phyloP scores from a whole-genome alignment of 768 basidiomycete species.

The Dentipellis sp. region DNA sequence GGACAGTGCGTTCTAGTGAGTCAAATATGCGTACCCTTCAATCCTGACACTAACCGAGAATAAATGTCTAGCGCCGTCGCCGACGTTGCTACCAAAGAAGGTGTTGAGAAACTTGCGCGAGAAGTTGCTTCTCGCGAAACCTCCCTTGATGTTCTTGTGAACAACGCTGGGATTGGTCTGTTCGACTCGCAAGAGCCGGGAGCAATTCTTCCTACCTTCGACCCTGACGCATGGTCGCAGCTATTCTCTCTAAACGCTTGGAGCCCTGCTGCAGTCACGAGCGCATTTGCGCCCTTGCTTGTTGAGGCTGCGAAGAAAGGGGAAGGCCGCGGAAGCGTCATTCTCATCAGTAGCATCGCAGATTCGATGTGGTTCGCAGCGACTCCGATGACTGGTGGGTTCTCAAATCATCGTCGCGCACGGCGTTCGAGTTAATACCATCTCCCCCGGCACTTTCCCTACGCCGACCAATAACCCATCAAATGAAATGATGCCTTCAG shows the following conservation, averaged over 20 bases:
- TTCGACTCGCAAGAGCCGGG: constrained; percentile 18
- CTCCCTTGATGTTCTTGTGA: constrained; percentile 64
- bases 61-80: constrained; percentile 40
- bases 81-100: constrained; percentile 42
- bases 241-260: constrained; percentile 66
- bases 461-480: too few species aligned
- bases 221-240: constrained; percentile 58
- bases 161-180: constrained; percentile 61
- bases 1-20: constrained; percentile 8
- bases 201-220: constrained; percentile 52
- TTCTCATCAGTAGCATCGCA: too few species aligned
- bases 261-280: constrained; percentile 63
- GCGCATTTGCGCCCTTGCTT: constrained; percentile 59
- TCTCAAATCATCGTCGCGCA: constrained; percentile 28
- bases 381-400: constrained; percentile 66
- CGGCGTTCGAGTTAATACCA: too few species aligned
- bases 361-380: not conserved
- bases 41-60: not conserved
- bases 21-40: too few species aligned
- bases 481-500: constrained; percentile 36
- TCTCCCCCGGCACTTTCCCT: too few species aligned
- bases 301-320: too few species aligned
- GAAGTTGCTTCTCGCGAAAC: constrained; percentile 50
- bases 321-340: too few species aligned
- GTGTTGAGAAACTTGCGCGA: constrained; percentile 29